Conservation (phyloP, 2,329 filamentous ascomycete species). For the Claviceps capensis region DNA sequence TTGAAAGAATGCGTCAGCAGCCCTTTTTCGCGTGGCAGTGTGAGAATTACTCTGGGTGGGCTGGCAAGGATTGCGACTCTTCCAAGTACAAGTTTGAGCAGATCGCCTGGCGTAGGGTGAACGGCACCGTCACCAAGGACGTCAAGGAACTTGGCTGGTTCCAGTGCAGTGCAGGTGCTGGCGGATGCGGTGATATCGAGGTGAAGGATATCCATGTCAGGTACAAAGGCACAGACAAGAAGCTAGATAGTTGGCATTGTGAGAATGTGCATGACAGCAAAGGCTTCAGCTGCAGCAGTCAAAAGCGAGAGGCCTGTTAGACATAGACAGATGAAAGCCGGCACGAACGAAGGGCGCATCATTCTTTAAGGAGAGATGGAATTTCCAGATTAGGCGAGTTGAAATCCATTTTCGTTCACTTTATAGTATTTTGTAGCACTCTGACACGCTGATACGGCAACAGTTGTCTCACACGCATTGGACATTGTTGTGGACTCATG, state of each 20-base stretch:
- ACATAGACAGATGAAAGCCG: not conserved
- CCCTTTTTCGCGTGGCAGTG: slow-evolving; percentile 23
- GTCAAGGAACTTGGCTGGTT: slow-evolving; percentile 16
- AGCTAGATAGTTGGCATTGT: slow-evolving; percentile 14
- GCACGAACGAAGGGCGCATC: not conserved
- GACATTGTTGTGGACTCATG: too few species aligned
- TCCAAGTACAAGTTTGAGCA: slow-evolving; percentile 18
- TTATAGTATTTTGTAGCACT: too few species aligned
- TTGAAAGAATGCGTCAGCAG: slow-evolving; percentile 14
- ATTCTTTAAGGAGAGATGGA: too few species aligned
- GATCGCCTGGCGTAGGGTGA: slow-evolving; percentile 15
- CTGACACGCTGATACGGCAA: too few species aligned
- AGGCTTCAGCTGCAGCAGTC: slow-evolving; percentile 14
- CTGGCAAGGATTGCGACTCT: slow-evolving; percentile 21
- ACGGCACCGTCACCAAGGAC: slow-evolving; percentile 14
- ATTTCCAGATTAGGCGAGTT: too few species aligned
- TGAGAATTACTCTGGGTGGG: slow-evolving; percentile 20
- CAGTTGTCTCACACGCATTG: too few species aligned
- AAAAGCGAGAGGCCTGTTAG: not conserved
- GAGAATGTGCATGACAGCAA: slow-evolving; percentile 12
- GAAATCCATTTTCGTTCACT: too few species aligned
- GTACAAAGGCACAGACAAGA: slow-evolving; percentile 5
- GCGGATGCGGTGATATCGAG: slow-evolving; percentile 18
- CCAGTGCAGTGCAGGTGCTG: slow-evolving; percentile 18
- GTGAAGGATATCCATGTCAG: slow-evolving; percentile 14